Evolutionary conservation across 2,329 filamentous ascomycete species (phyloP).

Genomic region (Aspergillus viridinutans): DNA sequence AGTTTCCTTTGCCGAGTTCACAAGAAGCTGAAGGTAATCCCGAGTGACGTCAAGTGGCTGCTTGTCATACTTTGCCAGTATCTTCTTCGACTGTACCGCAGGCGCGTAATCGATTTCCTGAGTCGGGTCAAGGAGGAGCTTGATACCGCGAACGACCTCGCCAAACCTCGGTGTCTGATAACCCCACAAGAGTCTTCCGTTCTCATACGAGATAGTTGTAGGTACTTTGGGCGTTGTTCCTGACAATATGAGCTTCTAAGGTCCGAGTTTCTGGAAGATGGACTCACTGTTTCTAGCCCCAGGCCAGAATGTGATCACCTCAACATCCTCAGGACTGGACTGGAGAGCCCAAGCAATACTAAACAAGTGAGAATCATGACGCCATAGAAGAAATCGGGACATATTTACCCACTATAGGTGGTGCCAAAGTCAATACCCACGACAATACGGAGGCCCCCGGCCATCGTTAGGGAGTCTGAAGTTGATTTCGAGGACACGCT

Average conservation of each 20-base stretch:
- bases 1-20: slow-evolving; percentile 3
- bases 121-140: slow-evolving; percentile 18
- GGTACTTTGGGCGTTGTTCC: slow-evolving; percentile 21
- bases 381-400: background rate
- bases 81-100: background rate
- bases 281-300: slow-evolving; percentile 20
- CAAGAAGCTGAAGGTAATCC: slow-evolving; percentile 8
- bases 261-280: background rate
- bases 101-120: slow-evolving; percentile 7
- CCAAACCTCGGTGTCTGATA: slow-evolving; percentile 17
- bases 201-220: slow-evolving; percentile 10
- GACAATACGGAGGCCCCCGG: slow-evolving; percentile 8
- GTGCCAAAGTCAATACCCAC: slow-evolving; percentile 30
- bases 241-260: slow-evolving; percentile 2
- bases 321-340: slow-evolving; percentile 8
- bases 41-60: slow-evolving; percentile 4
- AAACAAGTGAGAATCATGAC: background rate
- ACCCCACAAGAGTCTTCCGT: slow-evolving; percentile 18
- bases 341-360: slow-evolving; percentile 20
- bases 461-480: background rate
- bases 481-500: background rate
- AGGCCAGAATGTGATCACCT: slow-evolving; percentile 23
- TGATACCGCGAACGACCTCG: slow-evolving; percentile 21
- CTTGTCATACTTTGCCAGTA: slow-evolving; percentile 3
- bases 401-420: slow-evolving; percentile 25